Evolutionary conservation across 495 filamentous ascomycete genomes (phyloP), one percentile per base, ranked within the genome.

Genomic region (Rostrohypoxylon terebratum): DNA sequence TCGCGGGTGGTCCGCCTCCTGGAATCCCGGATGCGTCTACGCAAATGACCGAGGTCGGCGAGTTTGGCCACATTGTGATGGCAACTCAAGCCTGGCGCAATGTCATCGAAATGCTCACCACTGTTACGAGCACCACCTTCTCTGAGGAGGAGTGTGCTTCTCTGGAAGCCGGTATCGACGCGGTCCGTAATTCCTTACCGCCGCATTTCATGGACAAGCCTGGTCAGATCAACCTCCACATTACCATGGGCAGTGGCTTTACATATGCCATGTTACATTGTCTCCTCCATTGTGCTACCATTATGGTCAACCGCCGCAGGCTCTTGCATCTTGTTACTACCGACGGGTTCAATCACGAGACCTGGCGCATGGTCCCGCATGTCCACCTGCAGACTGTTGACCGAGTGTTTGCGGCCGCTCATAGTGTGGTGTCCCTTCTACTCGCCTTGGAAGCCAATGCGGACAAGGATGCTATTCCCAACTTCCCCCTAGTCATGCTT

Each of bases 251-350:
- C 13, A 84, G 83, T 61, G 84, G 84, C 42, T 83, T 79, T 67
- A 86, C 82, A 2, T 86, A 84, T 60, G 83, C 83, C 55, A 83
- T 86, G 82, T 79, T 86, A 42, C 84, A 86, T 72, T 84, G 77
- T 36, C 81, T 86, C 50, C 76, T 86, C 18, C 83, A 86, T 72
- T 85, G 82, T 68, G 82, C 81, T 25, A 84, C 80, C 42, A 86
- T 85, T 66, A 85, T 86, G 66, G 80, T 86, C 33, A 83, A 84
- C 69, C 82, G 84, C n/a, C 82, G 83, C 20, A 79, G 84, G 63
- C 83, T 86, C 44, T 80, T 86, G 7, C 83, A 86, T 54, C 76
- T 81, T 14, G 82, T 84, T 38, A 83, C 82, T 0, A 80, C 81
- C 25, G 80, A 84, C 31, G 75, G 74, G 18, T 85, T 86, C 69